These are phyloP conservation scores for Coemansia sp. DNA, from an alignment of 192 early-diverging fungal genomes.

Conservation along the genomic window DNA sequence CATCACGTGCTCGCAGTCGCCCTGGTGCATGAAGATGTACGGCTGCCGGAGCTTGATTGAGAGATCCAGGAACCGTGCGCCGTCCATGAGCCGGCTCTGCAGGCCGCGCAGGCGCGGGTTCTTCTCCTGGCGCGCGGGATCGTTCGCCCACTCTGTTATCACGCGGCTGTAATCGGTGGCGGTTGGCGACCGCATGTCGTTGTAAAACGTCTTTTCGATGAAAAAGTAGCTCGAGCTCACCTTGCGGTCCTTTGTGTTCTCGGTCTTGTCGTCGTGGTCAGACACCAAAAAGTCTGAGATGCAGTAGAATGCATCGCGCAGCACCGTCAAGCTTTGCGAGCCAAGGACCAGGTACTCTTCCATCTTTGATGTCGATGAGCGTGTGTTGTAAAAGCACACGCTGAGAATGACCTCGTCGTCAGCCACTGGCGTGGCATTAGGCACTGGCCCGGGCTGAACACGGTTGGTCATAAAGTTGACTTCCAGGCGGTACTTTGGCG, in stretches of 20 bases:
- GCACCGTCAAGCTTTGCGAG: conserved; percentile 61
- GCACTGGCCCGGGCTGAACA: conserved; percentile 24
- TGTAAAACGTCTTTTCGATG: conserved; percentile 76
- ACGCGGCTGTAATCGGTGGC: conserved; percentile 68
- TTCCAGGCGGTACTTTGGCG: conserved; percentile 49
- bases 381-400: conserved; percentile 64
- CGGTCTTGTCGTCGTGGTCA: conserved; percentile 34
- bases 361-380: conserved; percentile 53
- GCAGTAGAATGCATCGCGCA: conserved; percentile 74
- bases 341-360: conserved; percentile 70
- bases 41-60: conserved; percentile 63
- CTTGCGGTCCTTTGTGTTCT: conserved; percentile 59
- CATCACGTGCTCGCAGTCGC: conserved; percentile 73
- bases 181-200: conserved; percentile 59
- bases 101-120: conserved; percentile 54
- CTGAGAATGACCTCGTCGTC: conserved; percentile 60
- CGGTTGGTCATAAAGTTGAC: conserved; percentile 57
- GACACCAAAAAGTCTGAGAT: conserved; percentile 62
- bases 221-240: conserved; percentile 68
- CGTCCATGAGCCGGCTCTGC: conserved; percentile 59
- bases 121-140: conserved; percentile 51
- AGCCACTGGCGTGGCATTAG: conserved; percentile 36
- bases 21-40: conserved; percentile 77
- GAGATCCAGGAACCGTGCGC: conserved; percentile 62
- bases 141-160: conserved; percentile 71